Evolutionary conservation across 495 filamentous ascomycete species (phyloP), one percentile per base, ranked within the genome.

Genomic region (Bacidia rubella): DNA sequence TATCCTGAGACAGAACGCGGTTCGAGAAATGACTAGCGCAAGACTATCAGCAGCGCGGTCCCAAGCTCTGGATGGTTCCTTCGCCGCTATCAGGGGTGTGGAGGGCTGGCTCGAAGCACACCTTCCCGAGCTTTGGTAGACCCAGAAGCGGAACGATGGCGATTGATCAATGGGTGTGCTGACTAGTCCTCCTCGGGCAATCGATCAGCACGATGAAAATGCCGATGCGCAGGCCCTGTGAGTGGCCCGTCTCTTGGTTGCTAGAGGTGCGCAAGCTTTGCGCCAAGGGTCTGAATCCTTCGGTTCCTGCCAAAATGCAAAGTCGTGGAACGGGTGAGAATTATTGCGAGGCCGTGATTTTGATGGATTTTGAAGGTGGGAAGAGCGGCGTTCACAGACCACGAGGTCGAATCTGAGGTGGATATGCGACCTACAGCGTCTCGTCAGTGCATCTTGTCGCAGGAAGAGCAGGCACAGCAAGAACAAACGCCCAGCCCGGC

Each of bases 131-230:
- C 51, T 29, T 2, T 51, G 1, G 21, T 53, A 51, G 51, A 12
- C 32, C 7, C 15, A 25, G 9, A 27, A 45, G 51, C 50, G 55
- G 55, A 57, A 57, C 39, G 45, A 44, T 54, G 20, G 55, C 55
- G 55, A 57, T 54, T 57, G 55, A 50, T 50, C 51, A 54, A 54
- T 57, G 47, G 47, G 49, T 1, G 15, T 21, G n/a, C 11, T 17
- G 38, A 26, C 47, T 50, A 50, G 47, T n/a, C 20, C 0, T 7
- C 20, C 22, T 21, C n/a, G 29, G 32, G 47, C 38, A 50, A 50
- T 24, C 25, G 47, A 50, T 50, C 22, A 25, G 9, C 47, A 20
- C 7, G 20, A 22, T 35, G 7, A 15, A 35, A 7, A 15, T 35
- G 29, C 29, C 29, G 29, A 26, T 47, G 47, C 47, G 29, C 47